Conservation (phyloP, 331 rosid genomes). For the Acacia concinna region DNA sequence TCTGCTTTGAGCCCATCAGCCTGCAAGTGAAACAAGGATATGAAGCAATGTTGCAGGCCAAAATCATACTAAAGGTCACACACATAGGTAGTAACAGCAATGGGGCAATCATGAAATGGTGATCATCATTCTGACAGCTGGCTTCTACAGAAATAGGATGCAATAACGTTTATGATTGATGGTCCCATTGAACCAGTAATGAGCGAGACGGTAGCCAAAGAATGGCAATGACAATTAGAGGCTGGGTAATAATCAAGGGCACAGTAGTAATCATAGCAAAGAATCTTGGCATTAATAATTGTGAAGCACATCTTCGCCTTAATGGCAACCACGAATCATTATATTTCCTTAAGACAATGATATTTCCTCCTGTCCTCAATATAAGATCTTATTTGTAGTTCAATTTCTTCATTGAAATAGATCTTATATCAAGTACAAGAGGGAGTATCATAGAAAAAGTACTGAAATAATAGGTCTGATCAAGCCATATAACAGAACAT, state of each 20-base stretch:
- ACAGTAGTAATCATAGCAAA: neutral
- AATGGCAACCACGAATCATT: neutral
- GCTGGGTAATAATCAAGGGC: neutral
- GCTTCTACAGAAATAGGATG: neutral
- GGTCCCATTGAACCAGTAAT: neutral
- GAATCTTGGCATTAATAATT: neutral
- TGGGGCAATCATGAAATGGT: slow-evolving; percentile 13
- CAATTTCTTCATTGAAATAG: too few species aligned
- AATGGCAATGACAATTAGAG: neutral
- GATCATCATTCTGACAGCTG: neutral
- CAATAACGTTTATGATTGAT: neutral
- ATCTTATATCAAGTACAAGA: too few species aligned
- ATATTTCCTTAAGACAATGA: neutral
- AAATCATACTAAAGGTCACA: neutral
- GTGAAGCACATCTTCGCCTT: neutral
- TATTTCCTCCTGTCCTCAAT: too few species aligned
- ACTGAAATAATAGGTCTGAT: neutral
- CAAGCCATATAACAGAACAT: slow-evolving; percentile 5
- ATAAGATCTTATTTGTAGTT: too few species aligned
- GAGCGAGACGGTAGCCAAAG: neutral
- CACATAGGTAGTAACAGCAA: neutral
- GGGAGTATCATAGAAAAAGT: too few species aligned
- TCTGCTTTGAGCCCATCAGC: slow-evolving; percentile 91
- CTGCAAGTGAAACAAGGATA: slow-evolving; percentile 42
- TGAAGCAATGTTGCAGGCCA: neutral